These are phyloP conservation scores for Mycena alexandri DNA, from an alignment of 768 basidiomycete genomes.

Conservation along the genomic window DNA sequence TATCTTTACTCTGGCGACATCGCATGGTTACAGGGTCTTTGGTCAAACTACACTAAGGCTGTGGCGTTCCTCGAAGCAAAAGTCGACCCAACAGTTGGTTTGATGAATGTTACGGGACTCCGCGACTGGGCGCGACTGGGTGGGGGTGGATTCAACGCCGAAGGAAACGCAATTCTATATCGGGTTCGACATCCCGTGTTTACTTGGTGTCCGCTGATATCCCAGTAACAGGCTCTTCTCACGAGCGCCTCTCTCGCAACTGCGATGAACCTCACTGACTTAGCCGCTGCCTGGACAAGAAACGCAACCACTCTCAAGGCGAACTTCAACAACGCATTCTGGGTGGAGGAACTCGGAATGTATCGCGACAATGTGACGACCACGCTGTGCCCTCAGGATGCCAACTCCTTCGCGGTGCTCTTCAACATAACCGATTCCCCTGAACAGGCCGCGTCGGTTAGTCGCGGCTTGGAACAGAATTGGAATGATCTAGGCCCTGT, in stretches of 20 bases:
- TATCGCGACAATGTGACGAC: slow-evolving; percentile 69
- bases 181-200: slow-evolving; percentile 46
- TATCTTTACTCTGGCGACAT: slow-evolving; percentile 66
- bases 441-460: slow-evolving; percentile 56
- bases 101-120: slow-evolving; percentile 69
- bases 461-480: slow-evolving; percentile 60
- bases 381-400: slow-evolving; percentile 67
- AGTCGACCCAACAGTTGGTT: slow-evolving; percentile 57
- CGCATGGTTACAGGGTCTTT: slow-evolving; percentile 62
- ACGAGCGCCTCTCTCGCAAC: slow-evolving; percentile 61
- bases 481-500: slow-evolving; percentile 68
- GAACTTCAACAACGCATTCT: slow-evolving; percentile 65
- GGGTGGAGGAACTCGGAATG: slow-evolving; percentile 61
- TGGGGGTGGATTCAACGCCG: slow-evolving; percentile 67
- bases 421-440: slow-evolving; percentile 61
- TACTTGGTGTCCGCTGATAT: too few species aligned
- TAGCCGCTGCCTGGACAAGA: slow-evolving; percentile 52
- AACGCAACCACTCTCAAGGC: slow-evolving; percentile 65
- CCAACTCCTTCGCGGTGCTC: slow-evolving; percentile 67
- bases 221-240: slow-evolving; percentile 56
- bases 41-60: slow-evolving; percentile 70
- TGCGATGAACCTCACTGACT: slow-evolving; percentile 49
- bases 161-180: slow-evolving; percentile 68
- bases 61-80: slow-evolving; percentile 66
- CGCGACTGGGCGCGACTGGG: slow-evolving; percentile 71